Evolutionary conservation across 306 rosid genomes (phyloP), one percentile per base, ranked within the genome.

Genomic region (Rosa multiflora): DNA sequence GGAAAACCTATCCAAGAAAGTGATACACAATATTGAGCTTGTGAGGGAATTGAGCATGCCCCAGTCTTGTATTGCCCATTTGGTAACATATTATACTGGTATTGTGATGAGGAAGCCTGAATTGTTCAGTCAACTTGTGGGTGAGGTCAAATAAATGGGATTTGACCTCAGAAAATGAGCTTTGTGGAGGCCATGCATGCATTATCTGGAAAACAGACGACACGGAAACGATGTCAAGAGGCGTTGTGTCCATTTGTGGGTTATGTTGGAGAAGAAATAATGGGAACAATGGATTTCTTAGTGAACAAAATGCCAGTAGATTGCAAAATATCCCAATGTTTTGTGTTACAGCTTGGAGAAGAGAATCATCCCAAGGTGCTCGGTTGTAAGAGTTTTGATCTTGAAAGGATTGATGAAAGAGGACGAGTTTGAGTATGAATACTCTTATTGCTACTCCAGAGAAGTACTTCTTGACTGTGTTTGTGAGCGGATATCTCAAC

Each of bases 301-400:
- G 73, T 79, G 23, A 72, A 75, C 46, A 78, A 77, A 46, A 78
- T 81, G 81, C 0, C 32, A 20, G 8, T 23, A 17, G 14, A 74
- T 86, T 63, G 76, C 76, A 0, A 77, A 29, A 10, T 21, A 13
- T n/a, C 81, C 87, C 0, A 15, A 1, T 9, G 21, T 77, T 39
- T 15, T 83, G 46, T 0, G 10, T 42, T 74, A 51, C 72, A 86
- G 76, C 61, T 69, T 82, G 77, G 79, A 86, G 78, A 83, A 55
- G 83, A 68, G 83, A 53, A 86, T 63, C 4, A 26, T 76, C 8
- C 85, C 83, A 4, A 77, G 86, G 70, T 77, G 75, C 40, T 83
- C 49, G 10, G 85, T 80, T 64, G 46, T 83, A 13, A 35, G 56
- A 47, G 72, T 78, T 78, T 62, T 83, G 81, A 15, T 37, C 15